phyloP scores from a whole-genome alignment of 164 flowering plant genomes.

The Aristolochia fimbriata region DNA sequence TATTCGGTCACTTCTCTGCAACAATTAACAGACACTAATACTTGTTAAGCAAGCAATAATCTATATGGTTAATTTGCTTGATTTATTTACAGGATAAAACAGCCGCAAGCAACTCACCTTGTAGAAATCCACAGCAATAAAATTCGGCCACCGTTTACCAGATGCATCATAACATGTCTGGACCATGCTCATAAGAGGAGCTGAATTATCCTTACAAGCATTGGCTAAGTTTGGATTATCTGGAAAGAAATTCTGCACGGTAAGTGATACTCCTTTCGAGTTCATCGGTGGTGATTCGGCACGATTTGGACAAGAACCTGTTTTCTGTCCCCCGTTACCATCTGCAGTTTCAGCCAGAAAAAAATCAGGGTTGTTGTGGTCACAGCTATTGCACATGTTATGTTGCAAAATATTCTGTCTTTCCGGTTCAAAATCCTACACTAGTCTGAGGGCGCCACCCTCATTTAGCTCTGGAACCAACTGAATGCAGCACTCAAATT shows the following conservation, averaged over 20 bases:
- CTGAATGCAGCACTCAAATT: no score
- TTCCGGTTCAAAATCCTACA: no score
- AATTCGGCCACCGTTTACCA: conserved; percentile 83
- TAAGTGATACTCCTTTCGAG: conserved; percentile 47
- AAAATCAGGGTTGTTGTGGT: neutral
- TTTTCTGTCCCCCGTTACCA: conserved; percentile 67
- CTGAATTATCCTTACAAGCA: conserved; percentile 73
- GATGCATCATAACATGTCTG: conserved; percentile 61
- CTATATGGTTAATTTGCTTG: neutral
- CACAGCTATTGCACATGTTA: no score
- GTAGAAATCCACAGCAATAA: conserved; percentile 81
- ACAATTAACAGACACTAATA: conserved; percentile 1
- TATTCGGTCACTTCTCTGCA: conserved; percentile 87
- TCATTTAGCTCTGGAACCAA: no score
- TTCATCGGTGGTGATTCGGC: conserved; percentile 72
- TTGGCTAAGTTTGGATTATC: conserved; percentile 24
- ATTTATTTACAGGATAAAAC: no score
- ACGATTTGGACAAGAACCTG: conserved; percentile 76
- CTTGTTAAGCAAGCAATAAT: no score
- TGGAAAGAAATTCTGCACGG: conserved; percentile 58
- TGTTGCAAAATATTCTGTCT: no score
- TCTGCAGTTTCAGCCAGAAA: conserved; percentile 28
- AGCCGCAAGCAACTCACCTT: conserved; percentile 34
- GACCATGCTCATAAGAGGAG: conserved; percentile 48
- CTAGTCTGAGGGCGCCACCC: no score